phyloP scores from a whole-genome alignment of 768 basidiomycete species.

The Hebeloma cylindrosporum region DNA sequence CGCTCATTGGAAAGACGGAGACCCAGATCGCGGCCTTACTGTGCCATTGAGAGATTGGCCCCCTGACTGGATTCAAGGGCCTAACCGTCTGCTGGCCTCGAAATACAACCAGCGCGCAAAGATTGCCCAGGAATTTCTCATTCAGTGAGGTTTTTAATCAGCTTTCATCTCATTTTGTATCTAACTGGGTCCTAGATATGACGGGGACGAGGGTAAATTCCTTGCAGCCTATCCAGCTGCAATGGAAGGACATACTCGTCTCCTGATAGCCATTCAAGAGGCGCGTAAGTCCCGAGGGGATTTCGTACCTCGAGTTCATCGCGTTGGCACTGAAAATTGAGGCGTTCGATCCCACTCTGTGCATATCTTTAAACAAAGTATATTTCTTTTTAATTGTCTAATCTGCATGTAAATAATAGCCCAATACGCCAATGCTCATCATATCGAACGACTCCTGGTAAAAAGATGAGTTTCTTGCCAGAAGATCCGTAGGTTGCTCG shows the following conservation, averaged over 20 bases:
- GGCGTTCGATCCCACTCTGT: no score
- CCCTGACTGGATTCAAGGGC: constrained; percentile 2
- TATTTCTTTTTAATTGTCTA: no score
- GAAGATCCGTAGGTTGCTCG: no score
- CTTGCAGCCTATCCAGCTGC: constrained; percentile 6
- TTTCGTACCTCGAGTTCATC: no score
- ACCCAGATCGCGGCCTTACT: not conserved
- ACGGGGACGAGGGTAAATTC: constrained; percentile 1
- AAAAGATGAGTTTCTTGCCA: no score
- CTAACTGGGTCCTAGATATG: not conserved
- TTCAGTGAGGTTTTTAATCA: not conserved
- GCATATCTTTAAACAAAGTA: no score
- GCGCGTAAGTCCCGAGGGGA: not conserved
- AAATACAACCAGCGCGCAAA: constrained; percentile 3
- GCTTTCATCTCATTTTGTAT: not conserved
- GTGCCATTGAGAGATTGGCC: constrained; percentile 8
- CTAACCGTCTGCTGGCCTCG: not conserved
- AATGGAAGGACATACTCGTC: not conserved
- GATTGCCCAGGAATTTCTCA: constrained; percentile 11
- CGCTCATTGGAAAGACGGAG: constrained; percentile 1
- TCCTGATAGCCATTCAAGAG: constrained; percentile 1
- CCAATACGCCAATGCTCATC: no score
- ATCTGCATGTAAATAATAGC: no score
- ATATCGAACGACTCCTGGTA: no score
- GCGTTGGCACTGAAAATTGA: no score